A percentile compares a stretch with the other conserved stretches of the same genome.
Evolutionary conservation across 1,139 yeast species (phyloP).

Genomic region (Citeromyces hawaiiensis): DNA sequence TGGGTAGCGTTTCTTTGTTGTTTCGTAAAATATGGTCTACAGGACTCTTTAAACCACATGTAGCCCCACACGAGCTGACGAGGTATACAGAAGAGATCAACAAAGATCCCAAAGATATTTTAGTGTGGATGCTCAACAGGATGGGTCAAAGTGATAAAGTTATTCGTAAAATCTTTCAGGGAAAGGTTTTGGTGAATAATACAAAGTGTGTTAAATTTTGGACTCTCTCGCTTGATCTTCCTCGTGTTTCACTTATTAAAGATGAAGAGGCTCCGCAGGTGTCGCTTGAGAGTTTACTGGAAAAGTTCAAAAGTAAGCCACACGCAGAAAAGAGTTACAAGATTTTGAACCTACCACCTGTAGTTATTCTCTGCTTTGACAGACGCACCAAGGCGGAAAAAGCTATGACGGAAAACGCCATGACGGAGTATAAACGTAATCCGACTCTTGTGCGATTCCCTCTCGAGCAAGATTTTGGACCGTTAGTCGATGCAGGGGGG

Average conservation of each 20-base stretch:
- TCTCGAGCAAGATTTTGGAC: constrained; percentile 25
- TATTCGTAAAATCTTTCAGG: too few relatives aligned
- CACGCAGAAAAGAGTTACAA: constrained; percentile 22
- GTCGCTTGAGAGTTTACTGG: constrained; percentile 28
- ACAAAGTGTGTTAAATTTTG: constrained; percentile 32
- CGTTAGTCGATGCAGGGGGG: constrained; percentile 13
- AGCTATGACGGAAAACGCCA: constrained; percentile 20
- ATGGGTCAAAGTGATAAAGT: constrained; percentile 10
- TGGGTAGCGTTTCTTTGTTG: constrained; percentile 18
- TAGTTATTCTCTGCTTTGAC: constrained; percentile 40
- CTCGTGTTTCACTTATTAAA: constrained; percentile 38
- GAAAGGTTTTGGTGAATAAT: constrained; percentile 7
- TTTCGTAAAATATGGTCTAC: constrained; percentile 55
- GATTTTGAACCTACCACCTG: constrained; percentile 35
- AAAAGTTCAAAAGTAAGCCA: constrained; percentile 29
- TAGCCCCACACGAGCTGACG: constrained; percentile 56
- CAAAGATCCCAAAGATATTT: constrained; percentile 39
- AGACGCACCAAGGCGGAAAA: constrained; percentile 19
- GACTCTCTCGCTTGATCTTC: constrained; percentile 44
- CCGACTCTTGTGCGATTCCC: constrained; percentile 57
- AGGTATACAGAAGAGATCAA: constrained; percentile 31
- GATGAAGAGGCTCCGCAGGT: constrained; percentile 36
- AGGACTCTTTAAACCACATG: constrained; percentile 40
- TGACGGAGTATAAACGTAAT: constrained; percentile 29
- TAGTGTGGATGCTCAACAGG: constrained; percentile 46